Evolutionary conservation across 306 rosid genomes (phyloP), one percentile per base, ranked within the genome.

Genomic region (Malus fusca): DNA sequence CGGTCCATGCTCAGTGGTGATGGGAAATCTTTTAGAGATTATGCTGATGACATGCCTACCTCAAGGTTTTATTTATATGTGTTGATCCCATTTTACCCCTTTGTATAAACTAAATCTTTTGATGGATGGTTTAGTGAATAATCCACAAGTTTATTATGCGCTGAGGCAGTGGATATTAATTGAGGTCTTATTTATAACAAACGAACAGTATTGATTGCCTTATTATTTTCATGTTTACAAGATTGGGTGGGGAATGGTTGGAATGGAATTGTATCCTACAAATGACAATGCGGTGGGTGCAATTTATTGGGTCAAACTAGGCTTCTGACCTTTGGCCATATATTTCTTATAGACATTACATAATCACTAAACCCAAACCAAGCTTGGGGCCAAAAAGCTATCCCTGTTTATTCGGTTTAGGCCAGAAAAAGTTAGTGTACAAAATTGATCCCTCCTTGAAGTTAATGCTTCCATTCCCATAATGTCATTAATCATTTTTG

Each of bases 1-100:
- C 92, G 90, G 82, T 96, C 99, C 79, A 86, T 96, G 89, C 99
- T 96, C 79, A 84, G 99, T 80, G 98, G 99, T 82, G 98, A 89
- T 81, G 84, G 91, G 90, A 84, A 89, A 79, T 65, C 88, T 73
- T 88, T 92, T 83, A 84, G 88, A 90, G 98, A 86, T 73, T 96
- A 84, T 88, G 77, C 91, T 68, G 98, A 92, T 86, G 99, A 88
- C 66, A 88, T 87, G 75, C 85, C 99, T 71, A 79, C 92, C 69
- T 88, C 98, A 87, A 96, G 99, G 99, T 96, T 85, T 75, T 61
- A 72, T 85, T 75, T 61, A 72, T 70, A 67, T 72, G 82, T 76
- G 69, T 80, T 81, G 69, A 75, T 77, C 64, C 84, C 71, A 25
- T 58, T 68, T 25, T 55, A 14, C 30, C 67, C 63, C 26, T 40